Base-by-base conservation (phyloP, 2,329 filamentous ascomycete genomes). In the Monosporascus sp. region DNA sequence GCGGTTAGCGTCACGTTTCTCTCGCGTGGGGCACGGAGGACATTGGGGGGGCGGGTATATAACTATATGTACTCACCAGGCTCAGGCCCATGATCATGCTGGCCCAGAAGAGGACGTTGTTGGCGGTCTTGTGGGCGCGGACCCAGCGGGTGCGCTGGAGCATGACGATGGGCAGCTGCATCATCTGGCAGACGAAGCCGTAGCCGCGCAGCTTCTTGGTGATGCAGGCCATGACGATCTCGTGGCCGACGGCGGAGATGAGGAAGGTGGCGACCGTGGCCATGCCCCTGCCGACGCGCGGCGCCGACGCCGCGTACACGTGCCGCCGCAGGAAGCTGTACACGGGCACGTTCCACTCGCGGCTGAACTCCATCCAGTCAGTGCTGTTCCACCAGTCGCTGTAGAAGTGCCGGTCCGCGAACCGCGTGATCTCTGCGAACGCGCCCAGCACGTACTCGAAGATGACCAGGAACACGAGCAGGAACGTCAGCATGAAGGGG, bases 301-400 rank as follows among this genome's bases (percentile, higher is more conserved):
- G 84, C 9, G 89, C 80, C 14, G 87, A 88, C 2, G 91, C 91
- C 53, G 85, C 87, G 73, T 97, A 99, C 59, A 99, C 93, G 71
- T 99, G 94, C 24, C 94, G 83, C 7, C 92, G 86, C 64, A 97
- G 87, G 75, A 97, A 99, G 67, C 92, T 88, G 74, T 97, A 94
- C 7, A 97, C 93, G 45, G 93, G 93, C n/a, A 96, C 84, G 69
- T 97, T 97, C 93, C 94, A 97, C 75, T 97, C 89, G 60, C 91
- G 85, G 11, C 87, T 92, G 73, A 97, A 99, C 72, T 97, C 92
- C 68, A 97, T 87, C 91, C 91, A 94, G 77, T 93, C 89, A 60
- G 86, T 89, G 62, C 81, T 85, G 72, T 88, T 88, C 85, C 85
- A 86, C 82, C 84, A 86, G 74, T 87, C 84, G 49, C 78, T 78